Conservation (phyloP, 176 grass and related monocot genomes). For the Carex pumila region DNA sequence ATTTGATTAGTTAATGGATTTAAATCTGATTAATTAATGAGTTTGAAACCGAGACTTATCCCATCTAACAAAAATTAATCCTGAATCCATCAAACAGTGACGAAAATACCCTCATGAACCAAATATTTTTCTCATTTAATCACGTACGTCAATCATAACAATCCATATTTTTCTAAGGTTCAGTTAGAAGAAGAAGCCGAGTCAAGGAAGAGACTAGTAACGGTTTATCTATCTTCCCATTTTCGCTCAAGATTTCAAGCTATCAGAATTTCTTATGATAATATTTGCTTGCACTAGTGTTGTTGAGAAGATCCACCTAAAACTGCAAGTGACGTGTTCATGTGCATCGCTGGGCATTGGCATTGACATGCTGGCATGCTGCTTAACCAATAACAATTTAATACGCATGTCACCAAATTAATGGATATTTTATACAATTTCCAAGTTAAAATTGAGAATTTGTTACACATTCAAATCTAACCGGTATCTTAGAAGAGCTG, state of each 20-base stretch:
- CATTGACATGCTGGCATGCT: background rate
- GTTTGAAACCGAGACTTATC: no score
- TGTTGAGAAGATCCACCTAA: slow-evolving; percentile 6
- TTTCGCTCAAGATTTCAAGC: background rate
- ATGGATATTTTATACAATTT: background rate
- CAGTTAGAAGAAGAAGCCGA: no score
- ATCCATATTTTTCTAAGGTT: no score
- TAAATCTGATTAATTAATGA: no score
- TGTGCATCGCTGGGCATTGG: background rate
- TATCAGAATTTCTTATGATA: background rate
- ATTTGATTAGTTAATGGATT: no score
- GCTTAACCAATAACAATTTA: background rate
- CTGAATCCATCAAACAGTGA: no score
- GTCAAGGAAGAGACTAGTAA: no score
- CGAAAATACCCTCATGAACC: no score
- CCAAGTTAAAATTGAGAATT: background rate
- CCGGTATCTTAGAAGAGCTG: no score
- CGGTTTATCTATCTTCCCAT: background rate
- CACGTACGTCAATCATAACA: no score
- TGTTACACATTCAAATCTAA: background rate
- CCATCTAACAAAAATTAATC: no score
- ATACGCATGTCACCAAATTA: background rate
- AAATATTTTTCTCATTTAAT: no score
- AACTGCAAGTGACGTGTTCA: background rate
- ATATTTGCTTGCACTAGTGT: background rate